Conservation (phyloP, 192 early-diverging fungal genomes). For the Coemansia furcata region DNA sequence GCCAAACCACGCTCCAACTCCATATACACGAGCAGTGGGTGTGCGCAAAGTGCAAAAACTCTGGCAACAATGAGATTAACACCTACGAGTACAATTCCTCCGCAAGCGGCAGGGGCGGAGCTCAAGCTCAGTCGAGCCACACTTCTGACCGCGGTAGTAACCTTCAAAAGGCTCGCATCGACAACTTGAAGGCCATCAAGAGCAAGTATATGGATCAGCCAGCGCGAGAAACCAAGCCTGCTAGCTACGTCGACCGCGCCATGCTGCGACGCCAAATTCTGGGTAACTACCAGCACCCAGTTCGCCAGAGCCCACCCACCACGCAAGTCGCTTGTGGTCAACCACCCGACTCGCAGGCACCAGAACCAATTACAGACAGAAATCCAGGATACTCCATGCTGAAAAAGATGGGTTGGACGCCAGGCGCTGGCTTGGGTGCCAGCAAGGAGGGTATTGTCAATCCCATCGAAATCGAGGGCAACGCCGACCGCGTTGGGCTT, state of each 20-base stretch:
- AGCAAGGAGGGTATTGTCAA: conserved; percentile 19
- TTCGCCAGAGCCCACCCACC: neutral
- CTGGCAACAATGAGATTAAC: conserved; percentile 53
- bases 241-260: conserved; percentile 31
- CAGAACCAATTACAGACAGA: conserved; percentile 8
- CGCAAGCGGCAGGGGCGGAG: neutral
- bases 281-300: neutral
- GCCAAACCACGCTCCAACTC: conserved; percentile 58
- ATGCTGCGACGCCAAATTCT: conserved; percentile 14
- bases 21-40: conserved; percentile 65
- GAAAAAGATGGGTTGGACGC: conserved; percentile 44
- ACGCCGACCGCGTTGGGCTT: conserved; percentile 23
- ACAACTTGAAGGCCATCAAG: conserved; percentile 25
- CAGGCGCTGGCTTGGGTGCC: conserved; percentile 42
- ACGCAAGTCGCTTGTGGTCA: neutral
- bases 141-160: neutral
- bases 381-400: conserved; percentile 38
- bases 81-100: neutral
- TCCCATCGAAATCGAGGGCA: conserved; percentile 24
- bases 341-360: no score
- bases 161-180: conserved; percentile 16
- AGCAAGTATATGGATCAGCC: conserved; percentile 10
- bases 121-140: neutral
- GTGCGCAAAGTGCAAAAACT: conserved; percentile 61
- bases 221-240: neutral